Conservation (phyloP, 2,329 filamentous ascomycete species). For the Polychaeton citri region DNA sequence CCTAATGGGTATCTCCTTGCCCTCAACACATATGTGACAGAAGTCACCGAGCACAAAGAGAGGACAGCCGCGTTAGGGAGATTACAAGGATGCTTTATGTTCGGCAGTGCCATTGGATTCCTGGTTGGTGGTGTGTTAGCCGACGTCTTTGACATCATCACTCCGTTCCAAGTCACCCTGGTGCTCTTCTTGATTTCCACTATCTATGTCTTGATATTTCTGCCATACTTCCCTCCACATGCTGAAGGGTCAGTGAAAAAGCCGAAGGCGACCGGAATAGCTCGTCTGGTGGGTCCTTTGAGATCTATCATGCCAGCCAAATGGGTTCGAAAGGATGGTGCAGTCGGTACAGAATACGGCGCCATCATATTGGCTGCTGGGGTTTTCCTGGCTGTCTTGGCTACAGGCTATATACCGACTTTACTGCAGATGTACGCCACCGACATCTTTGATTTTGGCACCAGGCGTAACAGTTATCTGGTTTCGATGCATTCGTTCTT, state of each 20-base stretch:
- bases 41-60: constrained; percentile 45
- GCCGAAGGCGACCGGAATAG: constrained; percentile 25
- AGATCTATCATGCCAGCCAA: constrained; percentile 47
- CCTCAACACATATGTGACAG: constrained; percentile 54
- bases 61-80: constrained; percentile 53
- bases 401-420: constrained; percentile 53
- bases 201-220: constrained; percentile 26
- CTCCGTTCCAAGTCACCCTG: constrained; percentile 53
- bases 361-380: constrained; percentile 51
- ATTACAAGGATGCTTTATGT: constrained; percentile 53
- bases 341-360: constrained; percentile 43
- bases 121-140: constrained; percentile 52
- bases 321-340: constrained; percentile 39
- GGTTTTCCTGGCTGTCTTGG: constrained; percentile 54
- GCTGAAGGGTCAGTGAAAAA: constrained; percentile 14
- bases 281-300: constrained; percentile 50
- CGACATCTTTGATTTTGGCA: constrained; percentile 30
- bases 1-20: constrained; percentile 57
- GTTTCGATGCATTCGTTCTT: constrained; percentile 33
- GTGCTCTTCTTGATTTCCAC: constrained; percentile 37
- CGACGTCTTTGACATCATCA: constrained; percentile 47
- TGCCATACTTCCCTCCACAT: constrained; percentile 37
- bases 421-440: constrained; percentile 40
- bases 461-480: constrained; percentile 31
- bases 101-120: constrained; percentile 52